Conservation (phyloP, 176 grass and related monocot genomes). For the Oryza coarctata region DNA sequence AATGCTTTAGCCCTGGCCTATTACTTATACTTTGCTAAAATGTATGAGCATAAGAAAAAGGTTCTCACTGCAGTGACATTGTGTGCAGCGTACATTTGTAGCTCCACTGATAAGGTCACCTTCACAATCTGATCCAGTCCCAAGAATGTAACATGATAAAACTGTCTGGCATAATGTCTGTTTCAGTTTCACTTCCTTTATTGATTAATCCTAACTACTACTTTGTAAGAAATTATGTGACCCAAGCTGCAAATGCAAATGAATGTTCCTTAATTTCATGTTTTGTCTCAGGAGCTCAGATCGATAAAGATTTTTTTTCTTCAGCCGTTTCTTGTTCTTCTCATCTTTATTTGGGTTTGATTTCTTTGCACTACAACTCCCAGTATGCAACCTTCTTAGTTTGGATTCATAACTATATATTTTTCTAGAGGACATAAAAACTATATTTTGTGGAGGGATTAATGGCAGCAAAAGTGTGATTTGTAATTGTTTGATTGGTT, state of each 20-base stretch:
- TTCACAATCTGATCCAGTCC: background rate
- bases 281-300: background rate
- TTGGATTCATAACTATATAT: background rate
- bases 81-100: background rate
- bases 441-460: background rate
- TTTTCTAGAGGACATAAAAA: background rate
- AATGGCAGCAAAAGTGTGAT: background rate
- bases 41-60: background rate
- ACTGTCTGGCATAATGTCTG: background rate
- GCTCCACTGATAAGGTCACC: background rate
- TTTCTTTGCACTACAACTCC: background rate
- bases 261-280: background rate
- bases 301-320: background rate
- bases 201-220: background rate
- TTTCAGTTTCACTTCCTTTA: background rate
- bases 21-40: conserved; percentile 15
- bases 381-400: background rate
- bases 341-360: background rate
- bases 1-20: background rate
- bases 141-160: background rate
- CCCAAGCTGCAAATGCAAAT: background rate
- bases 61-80: background rate
- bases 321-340: background rate
- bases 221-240: background rate
- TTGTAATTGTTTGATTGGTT: background rate